Evolutionary conservation across 2,329 filamentous ascomycete genomes (phyloP), one percentile per base, ranked within the genome.

Genomic region (Chalaropsis ovoidea): DNA sequence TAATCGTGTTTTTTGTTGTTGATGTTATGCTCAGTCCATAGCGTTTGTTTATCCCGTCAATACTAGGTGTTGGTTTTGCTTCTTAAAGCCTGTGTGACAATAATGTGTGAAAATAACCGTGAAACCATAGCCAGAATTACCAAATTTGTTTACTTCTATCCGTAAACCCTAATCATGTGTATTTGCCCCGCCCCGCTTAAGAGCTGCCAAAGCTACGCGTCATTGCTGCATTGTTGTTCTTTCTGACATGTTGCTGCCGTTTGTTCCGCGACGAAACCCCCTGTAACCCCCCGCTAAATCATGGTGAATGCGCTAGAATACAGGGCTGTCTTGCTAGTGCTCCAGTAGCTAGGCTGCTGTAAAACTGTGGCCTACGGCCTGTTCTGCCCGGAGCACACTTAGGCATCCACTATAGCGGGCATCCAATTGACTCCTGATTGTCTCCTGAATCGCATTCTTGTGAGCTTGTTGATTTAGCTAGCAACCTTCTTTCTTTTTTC

Each of bases 21-120:
- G 22, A 43, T 62, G 22, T 49, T 65, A 65, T 52, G 58, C 61
- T 65, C 31, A 19, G 42, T 62, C 19, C 64, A 62, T 65, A 65
- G 58, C 43, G 54, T 58, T 58, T 58, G 27, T 10, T 22, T 58
- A 58, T 58, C 5, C 8, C 7, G 27, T 58, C 27, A 39, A 58
- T 58, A 58, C 24, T n/a, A 56, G 8, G 15, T 15, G 31, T 35
- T 35, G 5, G 15, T 19, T 58, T 58, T 31, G 17, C n/a, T 54
- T 31, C 15, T 39, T 17, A 52, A 24, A 52, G 31, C 6, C 47
- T 52, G 13, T 13, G 24, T 35, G 43, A n/a, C n/a, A n/a, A n/a
- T 11, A 35, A 31, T 17, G 27, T 58, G 15, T 31, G 31, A 3
- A 6, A 31, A 6, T 31, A 31, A 6, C 31, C 2, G 31, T 31